Conservation (phyloP, 177 flowering plant species). For the Vitis hybrid region DNA sequence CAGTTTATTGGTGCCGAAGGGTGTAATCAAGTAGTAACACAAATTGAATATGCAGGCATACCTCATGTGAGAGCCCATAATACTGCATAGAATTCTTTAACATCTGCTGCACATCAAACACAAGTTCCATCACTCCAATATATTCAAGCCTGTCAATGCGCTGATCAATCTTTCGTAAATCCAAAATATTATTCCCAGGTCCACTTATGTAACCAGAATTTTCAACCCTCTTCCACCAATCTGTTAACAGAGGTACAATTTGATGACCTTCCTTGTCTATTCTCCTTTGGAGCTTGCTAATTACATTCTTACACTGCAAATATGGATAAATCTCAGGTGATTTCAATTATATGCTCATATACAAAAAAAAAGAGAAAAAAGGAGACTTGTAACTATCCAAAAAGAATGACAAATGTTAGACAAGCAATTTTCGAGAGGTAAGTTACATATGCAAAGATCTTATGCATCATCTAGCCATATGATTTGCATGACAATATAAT, state of each 20-base stretch:
- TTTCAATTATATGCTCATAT: neutral
- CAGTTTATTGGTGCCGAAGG: neutral
- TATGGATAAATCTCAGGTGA: conserved; percentile 8
- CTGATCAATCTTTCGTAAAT: conserved; percentile 68
- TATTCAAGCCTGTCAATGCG: conserved; percentile 80
- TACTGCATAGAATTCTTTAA: conserved; percentile 67
- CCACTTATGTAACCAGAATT: conserved; percentile 44
- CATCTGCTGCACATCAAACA: conserved; percentile 83
- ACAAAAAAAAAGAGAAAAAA: too few species aligned
- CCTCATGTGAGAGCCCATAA: conserved; percentile 77
- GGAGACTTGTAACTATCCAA: too few species aligned
- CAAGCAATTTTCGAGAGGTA: too few species aligned
- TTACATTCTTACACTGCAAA: conserved; percentile 89
- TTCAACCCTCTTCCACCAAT: conserved; percentile 78
- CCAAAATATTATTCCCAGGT: conserved; percentile 46
- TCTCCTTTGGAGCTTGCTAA: conserved; percentile 82
- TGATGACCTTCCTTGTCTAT: conserved; percentile 86
- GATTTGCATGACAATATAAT: too few species aligned
- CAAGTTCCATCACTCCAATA: conserved; percentile 74
- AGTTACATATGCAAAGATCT: neutral
- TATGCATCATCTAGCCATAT: too few species aligned
- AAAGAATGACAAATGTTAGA: too few species aligned
- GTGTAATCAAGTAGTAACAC: neutral
- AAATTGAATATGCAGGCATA: conserved; percentile 27
- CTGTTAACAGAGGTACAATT: conserved; percentile 76